Percentiles rank a stretch among this genome's conserved stretches.
phyloP scores from a whole-genome alignment of 805 yeast genomes.

The Candida wancherniae region DNA sequence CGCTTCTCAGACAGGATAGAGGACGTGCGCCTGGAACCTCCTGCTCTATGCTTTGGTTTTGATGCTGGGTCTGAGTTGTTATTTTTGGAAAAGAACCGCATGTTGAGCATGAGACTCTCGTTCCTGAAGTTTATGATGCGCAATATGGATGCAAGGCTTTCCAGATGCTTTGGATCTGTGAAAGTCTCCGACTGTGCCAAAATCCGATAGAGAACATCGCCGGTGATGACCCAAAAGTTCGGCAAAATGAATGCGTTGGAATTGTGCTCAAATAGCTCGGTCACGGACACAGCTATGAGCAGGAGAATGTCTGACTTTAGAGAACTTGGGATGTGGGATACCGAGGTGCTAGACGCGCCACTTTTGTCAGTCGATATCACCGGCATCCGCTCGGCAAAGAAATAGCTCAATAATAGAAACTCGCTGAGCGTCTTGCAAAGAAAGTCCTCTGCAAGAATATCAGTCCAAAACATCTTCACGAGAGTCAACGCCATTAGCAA shows the following conservation, averaged over 20 bases:
- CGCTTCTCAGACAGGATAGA: too few species aligned
- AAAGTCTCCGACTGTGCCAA: slow-evolving; percentile 19
- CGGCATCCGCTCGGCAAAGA: slow-evolving; percentile 32
- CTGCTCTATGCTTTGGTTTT: slow-evolving; percentile 4
- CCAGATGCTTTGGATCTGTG: slow-evolving; percentile 18
- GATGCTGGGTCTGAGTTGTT: not conserved
- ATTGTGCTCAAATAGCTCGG: slow-evolving; percentile 43
- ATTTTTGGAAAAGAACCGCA: too few species aligned
- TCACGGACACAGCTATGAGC: slow-evolving; percentile 27
- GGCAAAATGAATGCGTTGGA: slow-evolving; percentile 63
- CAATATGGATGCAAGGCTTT: slow-evolving; percentile 42
- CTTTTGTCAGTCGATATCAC: slow-evolving; percentile 9
- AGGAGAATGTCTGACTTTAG: slow-evolving; percentile 26
- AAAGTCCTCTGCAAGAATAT: slow-evolving; percentile 50
- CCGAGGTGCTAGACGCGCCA: too few species aligned
- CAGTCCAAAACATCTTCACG: slow-evolving; percentile 67
- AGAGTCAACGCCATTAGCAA: slow-evolving; percentile 40
- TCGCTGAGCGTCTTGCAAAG: slow-evolving; percentile 64
- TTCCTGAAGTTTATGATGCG: slow-evolving; percentile 62
- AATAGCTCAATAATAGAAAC: slow-evolving; percentile 46
- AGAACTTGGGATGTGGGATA: slow-evolving; percentile 5
- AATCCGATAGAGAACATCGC: slow-evolving; percentile 42
- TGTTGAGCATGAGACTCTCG: slow-evolving; percentile 62
- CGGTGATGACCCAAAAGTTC: slow-evolving; percentile 53
- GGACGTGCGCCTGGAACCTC: too few species aligned